Conservation (phyloP, 1,284 basidiomycete species). For the Trichosporon sp. region DNA sequence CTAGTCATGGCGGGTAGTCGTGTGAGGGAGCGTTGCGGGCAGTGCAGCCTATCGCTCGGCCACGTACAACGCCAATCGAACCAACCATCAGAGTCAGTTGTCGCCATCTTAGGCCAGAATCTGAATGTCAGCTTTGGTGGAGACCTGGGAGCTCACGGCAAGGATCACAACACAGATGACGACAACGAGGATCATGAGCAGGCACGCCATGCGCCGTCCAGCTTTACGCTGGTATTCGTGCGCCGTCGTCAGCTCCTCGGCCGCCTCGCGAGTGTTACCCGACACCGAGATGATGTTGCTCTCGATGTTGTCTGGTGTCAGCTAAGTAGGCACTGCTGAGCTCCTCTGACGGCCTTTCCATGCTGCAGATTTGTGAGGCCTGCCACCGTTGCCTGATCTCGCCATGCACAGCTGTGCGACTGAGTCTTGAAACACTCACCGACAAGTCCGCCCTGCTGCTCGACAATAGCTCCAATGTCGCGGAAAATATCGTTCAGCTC, state of each 20-base stretch:
- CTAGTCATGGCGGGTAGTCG: background rate
- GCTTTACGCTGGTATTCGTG: slow-evolving; percentile 93
- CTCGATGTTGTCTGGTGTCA: slow-evolving; percentile 81
- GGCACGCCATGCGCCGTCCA: slow-evolving; percentile 78
- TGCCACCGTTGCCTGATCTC: background rate
- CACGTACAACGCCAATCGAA: too few relatives aligned
- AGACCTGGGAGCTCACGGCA: slow-evolving; percentile 61
- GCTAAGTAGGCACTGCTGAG: too few relatives aligned
- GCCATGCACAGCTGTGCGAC: too few relatives aligned
- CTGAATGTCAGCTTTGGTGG: slow-evolving; percentile 5
- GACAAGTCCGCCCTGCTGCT: slow-evolving; percentile 90
- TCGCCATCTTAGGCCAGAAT: slow-evolving; percentile 11
- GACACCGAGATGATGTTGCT: slow-evolving; percentile 85
- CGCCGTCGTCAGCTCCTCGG: slow-evolving; percentile 81
- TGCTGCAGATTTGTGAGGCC: too few relatives aligned
- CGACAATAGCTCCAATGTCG: slow-evolving; percentile 88
- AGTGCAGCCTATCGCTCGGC: too few relatives aligned
- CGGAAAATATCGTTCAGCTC: slow-evolving; percentile 96
- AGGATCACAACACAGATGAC: slow-evolving; percentile 86
- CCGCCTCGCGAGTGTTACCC: slow-evolving; percentile 74
- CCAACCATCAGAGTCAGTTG: background rate
- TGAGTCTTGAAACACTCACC: slow-evolving; percentile 55
- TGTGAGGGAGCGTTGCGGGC: too few relatives aligned
- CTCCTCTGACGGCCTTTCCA: too few relatives aligned
- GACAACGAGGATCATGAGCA: slow-evolving; percentile 79